These are phyloP conservation scores for Dimargaris xerosporica DNA, from an alignment of 192 early-diverging fungal genomes.

Conservation along the genomic window DNA sequence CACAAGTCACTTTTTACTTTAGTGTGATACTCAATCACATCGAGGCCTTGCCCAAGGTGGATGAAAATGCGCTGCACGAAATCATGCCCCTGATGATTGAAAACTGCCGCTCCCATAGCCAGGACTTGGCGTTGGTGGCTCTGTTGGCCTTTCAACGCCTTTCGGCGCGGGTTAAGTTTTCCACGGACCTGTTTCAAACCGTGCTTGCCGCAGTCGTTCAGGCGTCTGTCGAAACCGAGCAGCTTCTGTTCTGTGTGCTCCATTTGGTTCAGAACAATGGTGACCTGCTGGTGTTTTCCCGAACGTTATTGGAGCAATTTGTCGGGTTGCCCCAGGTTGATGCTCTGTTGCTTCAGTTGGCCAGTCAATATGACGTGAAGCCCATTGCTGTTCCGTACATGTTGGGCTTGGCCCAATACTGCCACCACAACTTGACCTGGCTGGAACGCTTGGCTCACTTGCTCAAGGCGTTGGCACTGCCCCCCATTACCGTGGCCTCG, in stretches of 20 bases:
- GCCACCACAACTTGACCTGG: too few species aligned
- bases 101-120: slow-evolving; percentile 41
- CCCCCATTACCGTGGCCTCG: too few species aligned
- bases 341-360: background rate
- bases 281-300: background rate
- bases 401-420: background rate
- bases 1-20: background rate
- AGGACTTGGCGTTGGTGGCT: slow-evolving; percentile 12
- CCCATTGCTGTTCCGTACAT: background rate
- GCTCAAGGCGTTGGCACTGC: too few species aligned
- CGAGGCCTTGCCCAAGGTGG: slow-evolving; percentile 1
- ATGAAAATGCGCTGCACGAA: background rate
- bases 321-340: background rate
- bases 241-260: slow-evolving; percentile 22
- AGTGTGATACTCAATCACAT: background rate
- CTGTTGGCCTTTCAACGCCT: slow-evolving; percentile 24
- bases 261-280: slow-evolving; percentile 27
- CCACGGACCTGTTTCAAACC: slow-evolving; percentile 18
- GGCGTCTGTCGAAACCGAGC: slow-evolving; percentile 14
- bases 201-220: slow-evolving; percentile 18
- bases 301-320: background rate
- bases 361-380: background rate
- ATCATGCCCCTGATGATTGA: slow-evolving; percentile 19
- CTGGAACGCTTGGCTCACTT: too few species aligned
- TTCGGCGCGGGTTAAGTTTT: slow-evolving; percentile 21